These are phyloP conservation scores for Diplodia seriata DNA, from an alignment of 2,329 filamentous ascomycete species.

Conservation along the genomic window DNA sequence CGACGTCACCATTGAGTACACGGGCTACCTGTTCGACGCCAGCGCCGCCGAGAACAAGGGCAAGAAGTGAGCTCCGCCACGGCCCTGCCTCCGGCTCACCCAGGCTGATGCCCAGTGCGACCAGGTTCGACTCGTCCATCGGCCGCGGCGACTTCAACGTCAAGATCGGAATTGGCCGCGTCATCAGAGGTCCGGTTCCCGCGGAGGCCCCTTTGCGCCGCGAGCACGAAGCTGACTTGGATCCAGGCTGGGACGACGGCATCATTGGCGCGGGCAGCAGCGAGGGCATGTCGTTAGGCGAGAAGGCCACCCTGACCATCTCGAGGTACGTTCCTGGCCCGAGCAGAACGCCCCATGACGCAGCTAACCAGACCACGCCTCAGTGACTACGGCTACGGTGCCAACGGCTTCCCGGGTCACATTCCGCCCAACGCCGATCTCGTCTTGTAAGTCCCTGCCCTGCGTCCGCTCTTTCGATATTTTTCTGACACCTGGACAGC, in stretches of 20 bases:
- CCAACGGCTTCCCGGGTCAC: conserved; percentile 55
- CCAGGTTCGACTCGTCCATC: conserved; percentile 87
- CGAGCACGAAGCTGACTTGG: conserved; percentile 32
- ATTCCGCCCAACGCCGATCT: conserved; percentile 79
- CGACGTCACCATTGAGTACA: conserved; percentile 87
- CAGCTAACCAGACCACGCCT: conserved; percentile 20
- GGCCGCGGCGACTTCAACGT: conserved; percentile 78
- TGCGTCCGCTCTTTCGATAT: neutral
- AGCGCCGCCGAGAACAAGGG: conserved; percentile 70
- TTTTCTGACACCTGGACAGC: conserved; percentile 50
- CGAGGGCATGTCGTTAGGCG: conserved; percentile 82
- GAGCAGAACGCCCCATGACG: conserved; percentile 32
- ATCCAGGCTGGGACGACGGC: conserved; percentile 67
- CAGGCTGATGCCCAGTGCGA: neutral
- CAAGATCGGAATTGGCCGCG: conserved; percentile 78
- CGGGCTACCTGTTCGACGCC: conserved; percentile 81
- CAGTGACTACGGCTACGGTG: conserved; percentile 49
- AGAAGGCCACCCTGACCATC: conserved; percentile 87
- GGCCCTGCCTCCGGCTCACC: neutral
- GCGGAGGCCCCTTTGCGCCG: conserved; percentile 35
- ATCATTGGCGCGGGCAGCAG: conserved; percentile 58
- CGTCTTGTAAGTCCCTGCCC: conserved; percentile 72
- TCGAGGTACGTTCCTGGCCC: conserved; percentile 63
- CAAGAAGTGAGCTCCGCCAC: conserved; percentile 65
- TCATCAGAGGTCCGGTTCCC: conserved; percentile 77